phyloP scores from a whole-genome alignment of 495 filamentous ascomycete genomes.

The Chaetomium cochliodes region DNA sequence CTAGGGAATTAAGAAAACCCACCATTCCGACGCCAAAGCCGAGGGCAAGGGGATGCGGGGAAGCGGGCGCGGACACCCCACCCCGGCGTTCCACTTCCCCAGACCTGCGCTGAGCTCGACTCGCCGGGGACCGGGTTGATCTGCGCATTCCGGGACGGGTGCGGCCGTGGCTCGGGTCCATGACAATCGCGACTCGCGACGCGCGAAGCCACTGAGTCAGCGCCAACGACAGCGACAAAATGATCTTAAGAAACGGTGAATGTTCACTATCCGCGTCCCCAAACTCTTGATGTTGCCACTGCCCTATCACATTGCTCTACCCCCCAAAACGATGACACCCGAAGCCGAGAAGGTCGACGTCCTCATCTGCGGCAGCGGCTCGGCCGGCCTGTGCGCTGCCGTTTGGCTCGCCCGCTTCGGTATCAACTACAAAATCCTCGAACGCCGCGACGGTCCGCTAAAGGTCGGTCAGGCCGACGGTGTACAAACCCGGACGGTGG shows the following conservation, averaged over 20 bases:
- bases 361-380: conserved; percentile 65
- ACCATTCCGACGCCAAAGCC: conserved; percentile 9
- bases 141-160: background rate
- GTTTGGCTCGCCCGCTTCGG: conserved; percentile 64
- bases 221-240: background rate
- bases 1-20: conserved; percentile 20
- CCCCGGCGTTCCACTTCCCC: background rate
- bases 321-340: conserved; percentile 17
- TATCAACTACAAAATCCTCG: conserved; percentile 62
- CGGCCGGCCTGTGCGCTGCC: conserved; percentile 67
- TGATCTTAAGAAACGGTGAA: background rate
- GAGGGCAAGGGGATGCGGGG: conserved; percentile 16
- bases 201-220: background rate
- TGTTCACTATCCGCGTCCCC: background rate
- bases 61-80: conserved; percentile 3
- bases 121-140: background rate
- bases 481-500: conserved; percentile 74
- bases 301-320: background rate
- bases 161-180: too few relatives aligned
- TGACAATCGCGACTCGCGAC: background rate
- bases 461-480: conserved; percentile 76
- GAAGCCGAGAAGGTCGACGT: conserved; percentile 48
- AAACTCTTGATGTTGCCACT: background rate
- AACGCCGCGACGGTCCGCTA: conserved; percentile 60
- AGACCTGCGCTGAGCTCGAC: background rate